Percentiles rank a stretch among this genome's conserved stretches.
Evolutionary conservation across 1,284 basidiomycete species (phyloP).

Genomic region (Ustilago cynodontis): DNA sequence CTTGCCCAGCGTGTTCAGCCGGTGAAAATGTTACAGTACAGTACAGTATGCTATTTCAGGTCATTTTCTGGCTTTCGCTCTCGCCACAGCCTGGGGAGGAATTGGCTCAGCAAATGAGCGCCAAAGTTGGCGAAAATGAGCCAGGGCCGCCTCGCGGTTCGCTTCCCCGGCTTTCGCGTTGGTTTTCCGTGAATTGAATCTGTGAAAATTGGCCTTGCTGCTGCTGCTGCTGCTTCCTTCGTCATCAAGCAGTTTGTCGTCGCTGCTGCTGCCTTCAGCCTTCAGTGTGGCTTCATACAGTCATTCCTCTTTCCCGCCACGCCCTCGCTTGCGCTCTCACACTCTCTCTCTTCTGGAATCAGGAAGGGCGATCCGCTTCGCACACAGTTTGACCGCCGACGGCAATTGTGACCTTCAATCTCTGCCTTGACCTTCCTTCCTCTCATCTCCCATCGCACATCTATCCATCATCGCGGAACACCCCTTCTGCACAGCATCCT

Average conservation of each 20-base stretch:
- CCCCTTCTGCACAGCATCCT: not conserved
- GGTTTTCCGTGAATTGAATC: not conserved
- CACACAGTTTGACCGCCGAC: not conserved
- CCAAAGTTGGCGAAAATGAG: not conserved
- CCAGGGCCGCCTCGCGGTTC: conserved; percentile 2
- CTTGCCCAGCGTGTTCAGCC: not conserved
- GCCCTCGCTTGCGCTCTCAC: not conserved
- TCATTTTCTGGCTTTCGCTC: no score
- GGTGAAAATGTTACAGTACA: no score
- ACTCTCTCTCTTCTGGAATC: not conserved
- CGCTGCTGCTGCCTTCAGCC: not conserved
- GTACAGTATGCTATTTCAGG: not conserved
- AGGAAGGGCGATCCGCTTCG: not conserved
- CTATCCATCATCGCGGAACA: conserved; percentile 16
- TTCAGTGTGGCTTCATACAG: not conserved
- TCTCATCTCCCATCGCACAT: not conserved
- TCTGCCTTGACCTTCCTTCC: not conserved
- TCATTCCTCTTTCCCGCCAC: not conserved
- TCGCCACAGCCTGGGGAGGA: no score
- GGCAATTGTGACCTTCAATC: not conserved
- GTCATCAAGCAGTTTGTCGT: not conserved
- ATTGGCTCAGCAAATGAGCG: not conserved
- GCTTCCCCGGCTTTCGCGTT: conserved; percentile 1
- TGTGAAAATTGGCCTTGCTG: no score
- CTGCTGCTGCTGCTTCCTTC: not conserved